A percentile compares a stretch with the other conserved stretches of the same genome.
phyloP scores from a whole-genome alignment of 2,329 filamentous ascomycete species.

The Scedosporium dehoogii region DNA sequence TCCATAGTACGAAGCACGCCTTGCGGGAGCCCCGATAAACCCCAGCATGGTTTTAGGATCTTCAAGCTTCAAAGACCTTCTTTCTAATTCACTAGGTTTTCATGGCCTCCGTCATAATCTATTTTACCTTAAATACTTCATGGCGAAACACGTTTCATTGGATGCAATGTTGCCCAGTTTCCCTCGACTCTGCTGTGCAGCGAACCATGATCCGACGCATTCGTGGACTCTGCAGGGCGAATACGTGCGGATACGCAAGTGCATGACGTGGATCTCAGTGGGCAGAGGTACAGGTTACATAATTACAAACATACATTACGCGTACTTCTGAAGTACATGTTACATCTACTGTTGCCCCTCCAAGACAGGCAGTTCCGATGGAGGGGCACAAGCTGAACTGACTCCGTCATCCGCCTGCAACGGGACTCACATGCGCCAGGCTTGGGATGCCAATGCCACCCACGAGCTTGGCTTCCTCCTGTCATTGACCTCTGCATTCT shows the following conservation, averaged over 20 bases:
- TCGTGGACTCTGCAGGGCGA: not conserved
- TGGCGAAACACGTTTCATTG: too few relatives aligned
- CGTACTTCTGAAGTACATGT: not conserved
- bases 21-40: too few relatives aligned
- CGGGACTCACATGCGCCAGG: not conserved
- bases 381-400: constrained; percentile 4
- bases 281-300: not conserved
- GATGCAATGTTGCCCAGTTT: too few relatives aligned
- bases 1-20: too few relatives aligned
- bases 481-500: not conserved
- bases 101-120: too few relatives aligned
- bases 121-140: too few relatives aligned
- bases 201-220: too few relatives aligned
- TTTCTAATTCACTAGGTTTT: too few relatives aligned
- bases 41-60: too few relatives aligned
- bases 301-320: not conserved
- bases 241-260: constrained; percentile 9
- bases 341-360: not conserved
- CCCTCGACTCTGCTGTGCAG: too few relatives aligned
- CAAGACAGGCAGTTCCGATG: constrained; percentile 1
- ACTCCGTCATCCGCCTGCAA: constrained; percentile 3
- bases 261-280: constrained; percentile 5
- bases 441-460: not conserved
- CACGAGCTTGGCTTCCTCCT: not conserved
- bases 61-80: too few relatives aligned